phyloP scores from a whole-genome alignment of 441 rosid species.

The Pelargonium myrrhifolium region DNA sequence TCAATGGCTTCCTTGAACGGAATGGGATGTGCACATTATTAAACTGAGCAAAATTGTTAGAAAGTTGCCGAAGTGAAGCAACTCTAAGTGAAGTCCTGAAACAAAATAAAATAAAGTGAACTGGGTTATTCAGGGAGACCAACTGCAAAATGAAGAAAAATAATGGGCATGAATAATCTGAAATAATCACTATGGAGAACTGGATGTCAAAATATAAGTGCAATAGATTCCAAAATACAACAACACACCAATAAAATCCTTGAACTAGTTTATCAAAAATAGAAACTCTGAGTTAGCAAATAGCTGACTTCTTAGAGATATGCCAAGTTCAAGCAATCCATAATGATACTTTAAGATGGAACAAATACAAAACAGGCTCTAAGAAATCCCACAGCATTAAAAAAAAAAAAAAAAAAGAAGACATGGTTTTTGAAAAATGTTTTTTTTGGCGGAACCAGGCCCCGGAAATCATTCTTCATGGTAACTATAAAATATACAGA shows the following conservation, averaged over 20 bases:
- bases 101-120: constrained; percentile 5
- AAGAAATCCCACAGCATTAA: not conserved
- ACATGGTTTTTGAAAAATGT: not conserved
- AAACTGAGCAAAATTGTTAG: constrained; percentile 79
- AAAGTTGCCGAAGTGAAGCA: constrained; percentile 76
- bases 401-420: not conserved
- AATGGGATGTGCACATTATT: constrained; percentile 60
- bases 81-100: constrained; percentile 62
- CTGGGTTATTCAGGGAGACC: not conserved
- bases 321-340: not conserved
- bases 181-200: not conserved
- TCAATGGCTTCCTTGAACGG: constrained; percentile 73
- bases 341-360: not conserved
- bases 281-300: not conserved
- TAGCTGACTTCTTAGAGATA: not conserved
- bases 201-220: not conserved
- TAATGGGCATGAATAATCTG: not conserved
- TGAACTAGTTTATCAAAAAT: not conserved
- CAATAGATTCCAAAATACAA: not conserved
- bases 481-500: not conserved
- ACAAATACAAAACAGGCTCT: not conserved
- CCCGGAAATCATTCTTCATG: not conserved
- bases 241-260: not conserved
- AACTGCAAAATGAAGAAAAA: not conserved
- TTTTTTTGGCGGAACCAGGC: not conserved